phyloP scores from a whole-genome alignment of 1,284 basidiomycete species.

The Malassezia dermatis region DNA sequence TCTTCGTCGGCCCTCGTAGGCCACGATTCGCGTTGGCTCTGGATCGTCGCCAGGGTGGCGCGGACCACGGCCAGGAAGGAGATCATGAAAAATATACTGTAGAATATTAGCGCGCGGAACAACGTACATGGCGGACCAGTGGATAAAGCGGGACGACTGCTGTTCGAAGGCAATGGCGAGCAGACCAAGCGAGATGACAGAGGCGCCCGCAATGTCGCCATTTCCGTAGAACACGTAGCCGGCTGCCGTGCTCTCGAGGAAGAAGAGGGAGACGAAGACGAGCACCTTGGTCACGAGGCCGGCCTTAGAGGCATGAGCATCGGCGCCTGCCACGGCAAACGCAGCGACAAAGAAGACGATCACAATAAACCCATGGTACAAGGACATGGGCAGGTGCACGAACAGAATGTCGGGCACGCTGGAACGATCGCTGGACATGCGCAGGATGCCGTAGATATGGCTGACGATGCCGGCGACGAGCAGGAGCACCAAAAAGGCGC shows the following conservation, averaged over 20 bases:
- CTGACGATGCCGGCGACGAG: conserved; percentile 71
- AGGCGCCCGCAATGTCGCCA: conserved; percentile 77
- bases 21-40: conserved; percentile 50
- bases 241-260: conserved; percentile 82
- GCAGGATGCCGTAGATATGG: conserved; percentile 85
- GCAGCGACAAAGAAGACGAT: conserved; percentile 76
- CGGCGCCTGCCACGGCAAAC: conserved; percentile 81
- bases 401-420: conserved; percentile 52
- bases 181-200: conserved; percentile 72
- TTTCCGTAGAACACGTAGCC: conserved; percentile 74
- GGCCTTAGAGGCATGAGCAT: conserved; percentile 58
- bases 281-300: conserved; percentile 86
- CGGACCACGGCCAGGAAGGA: conserved; percentile 73
- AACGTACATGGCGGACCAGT: conserved; percentile 64
- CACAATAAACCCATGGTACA: conserved; percentile 85
- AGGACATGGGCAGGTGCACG: conserved; percentile 50
- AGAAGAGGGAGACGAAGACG: conserved; percentile 82
- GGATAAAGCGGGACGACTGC: conserved; percentile 58
- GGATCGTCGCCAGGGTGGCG: conserved; percentile 54
- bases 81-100: conserved; percentile 64
- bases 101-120: conserved; percentile 58
- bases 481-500: conserved; percentile 73
- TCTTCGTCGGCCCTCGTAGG: conserved; percentile 59
- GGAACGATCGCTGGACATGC: conserved; percentile 65
- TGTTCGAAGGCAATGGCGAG: conserved; percentile 51